phyloP scores from a whole-genome alignment of 345 rosid species.

The Dimocarpus longan region DNA sequence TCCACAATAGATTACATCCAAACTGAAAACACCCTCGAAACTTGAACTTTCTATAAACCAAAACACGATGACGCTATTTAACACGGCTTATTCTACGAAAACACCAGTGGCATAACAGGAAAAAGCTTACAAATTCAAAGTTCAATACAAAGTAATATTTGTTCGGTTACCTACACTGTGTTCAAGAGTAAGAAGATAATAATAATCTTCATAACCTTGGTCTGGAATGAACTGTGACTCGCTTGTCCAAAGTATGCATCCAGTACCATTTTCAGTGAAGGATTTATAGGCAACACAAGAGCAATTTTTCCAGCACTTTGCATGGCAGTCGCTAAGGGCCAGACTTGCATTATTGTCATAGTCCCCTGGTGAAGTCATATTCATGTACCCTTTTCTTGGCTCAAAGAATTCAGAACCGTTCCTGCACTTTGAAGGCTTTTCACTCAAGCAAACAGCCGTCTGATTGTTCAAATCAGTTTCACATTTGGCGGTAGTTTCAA shows the following conservation, averaged over 20 bases:
- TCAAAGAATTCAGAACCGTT: conserved; percentile 43
- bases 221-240: conserved; percentile 35
- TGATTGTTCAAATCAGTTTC: conserved; percentile 35
- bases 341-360: conserved; percentile 26
- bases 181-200: conserved; percentile 35
- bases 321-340: conserved; percentile 59
- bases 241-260: conserved; percentile 51
- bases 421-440: conserved; percentile 51
- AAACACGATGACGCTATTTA: no score
- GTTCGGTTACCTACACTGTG: no score
- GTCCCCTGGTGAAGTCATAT: background rate
- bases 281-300: conserved; percentile 48
- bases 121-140: no score
- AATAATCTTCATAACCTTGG: conserved; percentile 21
- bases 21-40: no score
- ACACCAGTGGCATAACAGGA: no score
- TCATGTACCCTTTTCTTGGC: conserved; percentile 49
- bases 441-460: conserved; percentile 46
- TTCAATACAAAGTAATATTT: no score
- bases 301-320: conserved; percentile 64
- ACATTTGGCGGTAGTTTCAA: conserved; percentile 38
- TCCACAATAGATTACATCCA: no score
- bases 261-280: conserved; percentile 34
- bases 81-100: no score
- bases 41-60: no score